Evolutionary conservation across 2,329 filamentous ascomycete species (phyloP).

Genomic region (Raffaelea albimanens): DNA sequence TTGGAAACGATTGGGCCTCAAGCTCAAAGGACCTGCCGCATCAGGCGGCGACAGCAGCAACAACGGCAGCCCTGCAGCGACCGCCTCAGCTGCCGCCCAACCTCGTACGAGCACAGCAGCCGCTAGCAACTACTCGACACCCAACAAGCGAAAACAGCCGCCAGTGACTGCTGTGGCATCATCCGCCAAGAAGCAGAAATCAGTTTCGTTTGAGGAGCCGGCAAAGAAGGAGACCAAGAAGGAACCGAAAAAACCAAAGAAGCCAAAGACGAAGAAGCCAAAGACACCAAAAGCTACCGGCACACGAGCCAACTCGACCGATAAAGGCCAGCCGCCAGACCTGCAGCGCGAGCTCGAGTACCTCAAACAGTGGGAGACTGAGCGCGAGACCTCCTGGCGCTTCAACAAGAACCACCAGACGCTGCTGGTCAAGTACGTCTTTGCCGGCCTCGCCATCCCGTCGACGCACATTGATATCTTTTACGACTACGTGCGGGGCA

Average conservation of each 20-base stretch:
- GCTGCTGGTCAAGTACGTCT: slow-evolving; percentile 72
- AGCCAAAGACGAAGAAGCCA: slow-evolving; percentile 22
- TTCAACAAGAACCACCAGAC: slow-evolving; percentile 94
- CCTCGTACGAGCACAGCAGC: too few relatives aligned
- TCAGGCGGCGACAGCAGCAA: slow-evolving; percentile 15
- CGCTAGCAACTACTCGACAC: too few relatives aligned
- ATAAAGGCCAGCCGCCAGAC: slow-evolving; percentile 30
- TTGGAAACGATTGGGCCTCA: slow-evolving; percentile 55
- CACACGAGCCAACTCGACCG: neutral
- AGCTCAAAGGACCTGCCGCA: slow-evolving; percentile 41
- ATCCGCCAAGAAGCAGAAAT: slow-evolving; percentile 28
- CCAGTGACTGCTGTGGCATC: slow-evolving; percentile 10
- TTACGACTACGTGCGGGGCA: slow-evolving; percentile 66
- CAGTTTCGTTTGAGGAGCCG: slow-evolving; percentile 36
- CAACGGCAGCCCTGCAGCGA: slow-evolving; percentile 16
- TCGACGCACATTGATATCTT: slow-evolving; percentile 59
- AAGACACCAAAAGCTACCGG: slow-evolving; percentile 15
- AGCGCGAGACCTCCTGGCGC: slow-evolving; percentile 65
- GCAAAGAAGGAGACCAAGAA: slow-evolving; percentile 11
- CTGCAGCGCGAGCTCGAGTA: slow-evolving; percentile 64
- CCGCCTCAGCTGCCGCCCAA: too few relatives aligned
- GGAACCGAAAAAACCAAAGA: slow-evolving; percentile 19
- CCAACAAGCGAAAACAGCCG: slow-evolving; percentile 13
- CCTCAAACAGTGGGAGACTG: slow-evolving; percentile 63
- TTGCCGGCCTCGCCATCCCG: slow-evolving; percentile 63